phyloP scores from a whole-genome alignment of 192 early-diverging fungal species.

The Mortierella hygrophila region DNA sequence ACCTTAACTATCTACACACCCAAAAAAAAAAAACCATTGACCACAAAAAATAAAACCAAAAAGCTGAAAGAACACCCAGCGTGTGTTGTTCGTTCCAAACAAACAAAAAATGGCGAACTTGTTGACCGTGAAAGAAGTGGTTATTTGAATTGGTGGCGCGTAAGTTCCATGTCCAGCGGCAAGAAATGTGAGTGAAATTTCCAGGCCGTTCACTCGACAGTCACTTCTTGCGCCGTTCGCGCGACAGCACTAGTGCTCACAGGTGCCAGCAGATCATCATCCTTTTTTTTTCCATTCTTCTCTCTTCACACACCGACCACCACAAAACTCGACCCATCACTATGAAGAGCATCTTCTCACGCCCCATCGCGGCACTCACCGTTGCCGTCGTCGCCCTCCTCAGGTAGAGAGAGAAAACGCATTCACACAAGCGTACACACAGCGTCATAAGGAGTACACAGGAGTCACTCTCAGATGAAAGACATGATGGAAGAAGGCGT shows the following conservation, averaged over 20 bases:
- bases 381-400: conserved; percentile 20
- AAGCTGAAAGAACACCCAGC: not conserved
- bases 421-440: not conserved
- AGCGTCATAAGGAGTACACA: not conserved
- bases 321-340: conserved; percentile 4
- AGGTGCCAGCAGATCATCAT: not conserved
- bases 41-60: not conserved
- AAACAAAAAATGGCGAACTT: not conserved
- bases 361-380: conserved; percentile 11
- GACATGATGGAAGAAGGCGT: not conserved
- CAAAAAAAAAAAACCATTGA: not conserved
- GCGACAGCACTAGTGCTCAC: too few species aligned
- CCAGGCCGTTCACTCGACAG: not conserved
- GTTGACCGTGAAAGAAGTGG: too few species aligned
- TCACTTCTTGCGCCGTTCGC: not conserved
- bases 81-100: not conserved
- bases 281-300: not conserved
- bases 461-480: not conserved
- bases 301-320: not conserved
- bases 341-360: conserved; percentile 24
- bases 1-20: not conserved
- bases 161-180: too few species aligned
- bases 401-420: conserved; percentile 22
- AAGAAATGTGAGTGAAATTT: too few species aligned
- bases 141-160: too few species aligned